These are phyloP conservation scores for Pulveroboletus sp. DNA, from an alignment of 768 basidiomycete species.

Conservation along the genomic window DNA sequence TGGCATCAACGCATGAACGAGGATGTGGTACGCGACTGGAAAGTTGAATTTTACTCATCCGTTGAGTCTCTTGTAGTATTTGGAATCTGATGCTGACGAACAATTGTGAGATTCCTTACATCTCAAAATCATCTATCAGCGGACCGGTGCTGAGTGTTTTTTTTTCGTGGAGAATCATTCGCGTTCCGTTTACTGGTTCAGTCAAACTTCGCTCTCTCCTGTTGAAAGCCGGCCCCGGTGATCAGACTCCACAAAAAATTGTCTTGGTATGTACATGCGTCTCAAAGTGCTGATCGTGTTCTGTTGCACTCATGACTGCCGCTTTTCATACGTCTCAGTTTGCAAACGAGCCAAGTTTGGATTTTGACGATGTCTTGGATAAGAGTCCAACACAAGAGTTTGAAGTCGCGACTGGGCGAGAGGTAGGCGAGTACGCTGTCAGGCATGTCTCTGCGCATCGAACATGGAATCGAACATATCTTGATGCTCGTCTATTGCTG, in stretches of 20 bases:
- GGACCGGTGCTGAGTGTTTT: constrained; percentile 3
- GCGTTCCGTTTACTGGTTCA: constrained; percentile 83
- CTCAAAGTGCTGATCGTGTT: not conserved
- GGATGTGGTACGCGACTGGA: constrained; percentile 46
- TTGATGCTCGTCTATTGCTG: not conserved
- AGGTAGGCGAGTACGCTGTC: constrained; percentile 82
- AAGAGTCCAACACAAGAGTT: constrained; percentile 71
- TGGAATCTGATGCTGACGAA: constrained; percentile 91
- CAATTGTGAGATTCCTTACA: constrained; percentile 59
- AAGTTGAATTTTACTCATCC: not conserved
- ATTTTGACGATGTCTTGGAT: constrained; percentile 73
- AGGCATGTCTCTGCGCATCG: constrained; percentile 47
- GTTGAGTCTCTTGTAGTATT: constrained; percentile 44
- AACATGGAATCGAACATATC: not conserved
- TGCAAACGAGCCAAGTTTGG: constrained; percentile 71
- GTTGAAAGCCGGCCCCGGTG: constrained; percentile 79
- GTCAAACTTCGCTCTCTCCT: constrained; percentile 82
- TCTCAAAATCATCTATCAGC: not conserved
- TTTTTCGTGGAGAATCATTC: constrained; percentile 59
- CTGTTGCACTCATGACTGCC: not conserved
- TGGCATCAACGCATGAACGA: constrained; percentile 81
- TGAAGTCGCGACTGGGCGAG: constrained; percentile 62
- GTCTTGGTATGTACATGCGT: constrained; percentile 56
- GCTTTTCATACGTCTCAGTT: constrained; percentile 41
- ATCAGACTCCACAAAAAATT: constrained; percentile 73